Evolutionary conservation across 495 filamentous ascomycete species (phyloP).

Genomic region (Annulohypoxylon stygium): DNA sequence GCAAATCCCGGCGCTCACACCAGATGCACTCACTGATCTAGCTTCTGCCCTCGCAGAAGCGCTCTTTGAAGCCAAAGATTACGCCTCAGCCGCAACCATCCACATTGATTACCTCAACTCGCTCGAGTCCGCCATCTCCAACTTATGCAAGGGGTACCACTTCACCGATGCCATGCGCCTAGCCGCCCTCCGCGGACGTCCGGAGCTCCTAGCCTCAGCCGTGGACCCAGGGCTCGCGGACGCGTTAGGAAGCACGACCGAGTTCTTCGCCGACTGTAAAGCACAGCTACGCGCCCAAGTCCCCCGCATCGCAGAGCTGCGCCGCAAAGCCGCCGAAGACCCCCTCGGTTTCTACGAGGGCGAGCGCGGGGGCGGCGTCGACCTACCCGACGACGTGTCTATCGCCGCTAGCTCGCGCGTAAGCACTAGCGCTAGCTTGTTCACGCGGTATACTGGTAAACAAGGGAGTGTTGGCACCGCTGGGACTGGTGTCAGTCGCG

Average conservation of each 20-base stretch:
- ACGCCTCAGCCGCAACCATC: conserved; percentile 80
- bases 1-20: conserved; percentile 66
- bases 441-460: conserved; percentile 90
- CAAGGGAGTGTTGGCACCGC: conserved; percentile 73
- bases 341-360: conserved; percentile 84
- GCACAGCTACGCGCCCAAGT: conserved; percentile 85
- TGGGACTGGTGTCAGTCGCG: conserved; percentile 72
- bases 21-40: conserved; percentile 70
- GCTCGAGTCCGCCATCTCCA: conserved; percentile 71
- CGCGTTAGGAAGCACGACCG: conserved; percentile 79
- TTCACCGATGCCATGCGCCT: conserved; percentile 88
- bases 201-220: conserved; percentile 62
- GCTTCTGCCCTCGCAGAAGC: conserved; percentile 76
- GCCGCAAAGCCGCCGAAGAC: conserved; percentile 81
- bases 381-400: conserved; percentile 91
- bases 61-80: conserved; percentile 84
- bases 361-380: conserved; percentile 69
- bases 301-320: conserved; percentile 83
- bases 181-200: conserved; percentile 57
- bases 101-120: conserved; percentile 84
- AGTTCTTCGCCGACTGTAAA: conserved; percentile 92
- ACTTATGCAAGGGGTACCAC: conserved; percentile 84
- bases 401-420: conserved; percentile 86
- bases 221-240: conserved; percentile 85
- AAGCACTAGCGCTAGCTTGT: conserved; percentile 82